Conservation (phyloP, 2,329 filamentous ascomycete species). For the Pyrenochaeta sp. region DNA sequence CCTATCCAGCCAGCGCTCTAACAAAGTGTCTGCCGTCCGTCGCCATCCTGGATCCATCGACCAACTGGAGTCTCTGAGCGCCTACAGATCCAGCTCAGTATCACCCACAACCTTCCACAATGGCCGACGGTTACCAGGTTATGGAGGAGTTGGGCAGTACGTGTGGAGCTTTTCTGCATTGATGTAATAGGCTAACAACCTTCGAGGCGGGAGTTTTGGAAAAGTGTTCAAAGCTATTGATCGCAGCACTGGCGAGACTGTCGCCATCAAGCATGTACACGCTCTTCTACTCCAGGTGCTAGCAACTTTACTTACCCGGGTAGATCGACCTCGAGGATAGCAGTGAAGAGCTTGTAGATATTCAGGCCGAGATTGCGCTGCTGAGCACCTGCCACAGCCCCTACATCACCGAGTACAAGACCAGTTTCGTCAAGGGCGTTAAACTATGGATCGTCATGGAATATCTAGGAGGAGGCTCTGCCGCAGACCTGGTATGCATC, state of each 20-base stretch:
- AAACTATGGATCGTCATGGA: constrained; percentile 99
- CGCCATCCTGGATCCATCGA: constrained; percentile 30
- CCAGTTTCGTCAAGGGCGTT: constrained; percentile 92
- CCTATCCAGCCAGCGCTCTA: constrained; percentile 29
- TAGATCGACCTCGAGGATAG: constrained; percentile 99
- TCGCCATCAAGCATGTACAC: constrained; percentile 94
- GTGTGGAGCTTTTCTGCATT: constrained; percentile 41
- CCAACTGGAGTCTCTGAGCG: constrained; percentile 22
- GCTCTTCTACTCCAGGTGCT: neutral
- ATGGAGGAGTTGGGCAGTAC: constrained; percentile 94
- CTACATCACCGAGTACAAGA: constrained; percentile 95
- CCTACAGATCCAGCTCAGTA: constrained; percentile 25
- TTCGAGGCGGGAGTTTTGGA: constrained; percentile 88
- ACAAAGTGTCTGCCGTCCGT: constrained; percentile 35
- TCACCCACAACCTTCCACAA: constrained; percentile 51
- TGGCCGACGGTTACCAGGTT: constrained; percentile 90
- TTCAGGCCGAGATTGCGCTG: constrained; percentile 95
- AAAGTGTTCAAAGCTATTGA: constrained; percentile 98
- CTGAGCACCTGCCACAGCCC: constrained; percentile 93
- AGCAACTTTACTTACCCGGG: constrained; percentile 15
- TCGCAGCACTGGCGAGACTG: constrained; percentile 86
- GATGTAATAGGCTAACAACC: constrained; percentile 19
- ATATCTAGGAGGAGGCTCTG: constrained; percentile 93
- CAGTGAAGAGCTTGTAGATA: constrained; percentile 97
- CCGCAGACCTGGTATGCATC: constrained; percentile 80